These are phyloP conservation scores for Phoenix roebelenii DNA, from an alignment of 176 grass and related monocot species.

Conservation along the genomic window DNA sequence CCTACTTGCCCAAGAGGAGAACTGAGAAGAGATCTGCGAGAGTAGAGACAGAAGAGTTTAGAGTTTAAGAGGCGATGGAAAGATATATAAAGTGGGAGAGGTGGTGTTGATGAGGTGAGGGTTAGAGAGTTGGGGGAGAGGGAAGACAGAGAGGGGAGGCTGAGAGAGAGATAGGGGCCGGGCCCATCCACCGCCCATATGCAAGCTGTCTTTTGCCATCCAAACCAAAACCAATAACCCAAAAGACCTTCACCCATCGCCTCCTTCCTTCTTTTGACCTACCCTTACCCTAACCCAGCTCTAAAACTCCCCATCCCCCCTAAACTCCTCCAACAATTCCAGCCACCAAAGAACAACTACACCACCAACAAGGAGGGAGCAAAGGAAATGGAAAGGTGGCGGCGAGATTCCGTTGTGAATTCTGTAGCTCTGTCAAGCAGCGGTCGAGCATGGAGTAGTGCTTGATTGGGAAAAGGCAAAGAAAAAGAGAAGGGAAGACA, in stretches of 20 bases:
- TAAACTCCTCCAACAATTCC: background rate
- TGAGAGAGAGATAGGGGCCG: background rate
- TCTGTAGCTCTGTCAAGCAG: too few species aligned
- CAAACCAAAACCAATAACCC: background rate
- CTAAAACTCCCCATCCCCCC: background rate
- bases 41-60: too few species aligned
- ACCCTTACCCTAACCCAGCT: constrained; percentile 13
- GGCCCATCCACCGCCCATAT: constrained; percentile 10
- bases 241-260: background rate
- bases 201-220: background rate
- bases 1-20: too few species aligned
- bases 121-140: background rate
- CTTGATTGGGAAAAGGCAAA: constrained; percentile 16
- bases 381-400: too few species aligned
- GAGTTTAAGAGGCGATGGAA: background rate
- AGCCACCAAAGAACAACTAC: too few species aligned
- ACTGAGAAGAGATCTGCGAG: too few species aligned
- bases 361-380: too few species aligned
- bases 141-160: background rate
- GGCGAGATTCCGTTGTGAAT: too few species aligned
- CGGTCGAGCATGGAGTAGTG: too few species aligned
- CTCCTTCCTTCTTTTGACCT: constrained; percentile 5
- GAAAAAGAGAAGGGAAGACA: constrained; percentile 25
- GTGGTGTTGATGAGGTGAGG: too few species aligned
- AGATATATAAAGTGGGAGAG: background rate